A percentile compares a stretch with the other conserved stretches of the same genome.
These are phyloP conservation scores for Escallonia herrerae DNA, from an alignment of 129 eudicot species.

Conservation along the genomic window DNA sequence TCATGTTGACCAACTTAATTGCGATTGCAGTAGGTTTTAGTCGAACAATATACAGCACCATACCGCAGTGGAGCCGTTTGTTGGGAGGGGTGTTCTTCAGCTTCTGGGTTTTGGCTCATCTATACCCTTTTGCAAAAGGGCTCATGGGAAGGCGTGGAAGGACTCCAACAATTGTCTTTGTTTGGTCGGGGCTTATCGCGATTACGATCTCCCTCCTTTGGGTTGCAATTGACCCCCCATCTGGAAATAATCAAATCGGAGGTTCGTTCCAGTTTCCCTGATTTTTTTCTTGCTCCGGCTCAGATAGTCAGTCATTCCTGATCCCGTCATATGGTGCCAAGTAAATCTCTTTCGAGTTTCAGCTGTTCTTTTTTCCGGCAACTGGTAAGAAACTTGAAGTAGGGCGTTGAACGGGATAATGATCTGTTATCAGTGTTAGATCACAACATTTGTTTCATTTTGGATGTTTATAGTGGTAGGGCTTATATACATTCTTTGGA, in stretches of 20 bases:
- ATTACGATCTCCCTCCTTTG: slow-evolving; percentile 60
- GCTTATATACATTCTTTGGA: not conserved
- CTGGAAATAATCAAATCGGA: slow-evolving; percentile 37
- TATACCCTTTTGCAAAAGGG: slow-evolving; percentile 62
- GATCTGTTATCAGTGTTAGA: no score
- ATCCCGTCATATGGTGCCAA: not conserved
- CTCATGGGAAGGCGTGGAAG: slow-evolving; percentile 66
- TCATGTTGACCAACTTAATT: slow-evolving; percentile 48
- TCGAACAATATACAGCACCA: slow-evolving; percentile 42
- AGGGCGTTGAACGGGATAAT: no score
- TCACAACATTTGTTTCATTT: not conserved
- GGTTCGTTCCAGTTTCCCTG: slow-evolving; percentile 63
- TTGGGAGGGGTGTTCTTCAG: slow-evolving; percentile 65
- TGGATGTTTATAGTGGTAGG: not conserved
- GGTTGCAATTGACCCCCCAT: slow-evolving; percentile 57
- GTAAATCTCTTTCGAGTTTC: not conserved
- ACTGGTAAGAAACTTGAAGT: not conserved
- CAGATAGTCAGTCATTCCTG: slow-evolving; percentile 9
- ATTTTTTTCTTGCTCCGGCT: slow-evolving; percentile 2
- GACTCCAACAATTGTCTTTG: slow-evolving; percentile 62
- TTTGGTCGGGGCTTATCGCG: slow-evolving; percentile 63
- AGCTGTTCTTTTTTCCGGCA: not conserved
- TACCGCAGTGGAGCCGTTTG: slow-evolving; percentile 59
- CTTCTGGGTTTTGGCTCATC: slow-evolving; percentile 66
- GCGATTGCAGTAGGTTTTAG: slow-evolving; percentile 59